A percentile compares a stretch with the other conserved stretches of the same genome.
Evolutionary conservation across 2,329 filamentous ascomycete species (phyloP).

Genomic region (Pyrenophora teres): DNA sequence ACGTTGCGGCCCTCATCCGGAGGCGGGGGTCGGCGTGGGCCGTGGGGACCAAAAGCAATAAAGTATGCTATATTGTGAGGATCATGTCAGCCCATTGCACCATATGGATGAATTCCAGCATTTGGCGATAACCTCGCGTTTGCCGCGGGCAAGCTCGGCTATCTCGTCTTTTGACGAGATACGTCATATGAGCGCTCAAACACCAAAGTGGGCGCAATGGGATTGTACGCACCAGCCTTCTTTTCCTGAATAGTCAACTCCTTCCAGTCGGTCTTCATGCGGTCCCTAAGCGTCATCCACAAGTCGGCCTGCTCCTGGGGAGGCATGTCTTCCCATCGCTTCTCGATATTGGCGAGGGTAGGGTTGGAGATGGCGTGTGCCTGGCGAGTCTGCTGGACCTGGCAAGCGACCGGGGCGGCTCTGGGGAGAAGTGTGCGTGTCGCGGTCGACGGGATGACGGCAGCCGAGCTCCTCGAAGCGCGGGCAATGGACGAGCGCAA

Average conservation of each 20-base stretch:
- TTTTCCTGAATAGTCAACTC: slow-evolving; percentile 96
- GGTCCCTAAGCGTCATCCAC: slow-evolving; percentile 97
- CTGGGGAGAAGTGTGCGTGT: slow-evolving; percentile 42
- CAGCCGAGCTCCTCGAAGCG: slow-evolving; percentile 45
- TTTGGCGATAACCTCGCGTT: slow-evolving; percentile 17
- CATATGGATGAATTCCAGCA: slow-evolving; percentile 14
- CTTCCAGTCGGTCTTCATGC: slow-evolving; percentile 98
- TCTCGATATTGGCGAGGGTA: slow-evolving; percentile 96
- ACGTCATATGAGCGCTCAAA: slow-evolving; percentile 37
- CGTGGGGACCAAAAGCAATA: slow-evolving; percentile 97
- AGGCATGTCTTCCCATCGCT: slow-evolving; percentile 97
- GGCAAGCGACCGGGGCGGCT: slow-evolving; percentile 46
- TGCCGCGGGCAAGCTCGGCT: slow-evolving; percentile 27
- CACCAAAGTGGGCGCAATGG: slow-evolving; percentile 17
- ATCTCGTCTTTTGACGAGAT: slow-evolving; percentile 22
- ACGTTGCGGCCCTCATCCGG: slow-evolving; percentile 85
- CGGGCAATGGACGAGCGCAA: slow-evolving; percentile 48
- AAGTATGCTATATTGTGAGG: slow-evolving; percentile 79
- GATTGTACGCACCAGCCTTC: slow-evolving; percentile 84
- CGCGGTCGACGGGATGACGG: slow-evolving; percentile 41
- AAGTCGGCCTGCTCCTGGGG: slow-evolving; percentile 98
- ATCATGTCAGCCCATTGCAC: slow-evolving; percentile 26
- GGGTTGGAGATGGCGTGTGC: slow-evolving; percentile 97
- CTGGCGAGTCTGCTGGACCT: slow-evolving; percentile 61
- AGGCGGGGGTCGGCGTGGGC: slow-evolving; percentile 80